Evolutionary conservation across 441 rosid species (phyloP).

Genomic region (Flueggea neowawraea): DNA sequence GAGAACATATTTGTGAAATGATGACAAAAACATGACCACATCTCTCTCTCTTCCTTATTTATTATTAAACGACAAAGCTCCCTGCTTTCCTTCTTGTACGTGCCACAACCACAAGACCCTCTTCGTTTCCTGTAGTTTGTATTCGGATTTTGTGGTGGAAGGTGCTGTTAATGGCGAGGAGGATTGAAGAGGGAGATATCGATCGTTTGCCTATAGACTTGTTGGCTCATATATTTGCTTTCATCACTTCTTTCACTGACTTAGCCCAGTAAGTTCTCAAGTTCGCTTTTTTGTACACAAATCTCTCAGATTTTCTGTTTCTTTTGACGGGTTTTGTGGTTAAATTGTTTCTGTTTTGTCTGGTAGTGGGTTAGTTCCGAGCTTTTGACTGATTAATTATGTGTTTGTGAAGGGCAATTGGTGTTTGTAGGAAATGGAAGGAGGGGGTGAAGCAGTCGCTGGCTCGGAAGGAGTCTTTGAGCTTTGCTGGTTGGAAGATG

Average conservation of each 20-base stretch:
- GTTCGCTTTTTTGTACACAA: not conserved
- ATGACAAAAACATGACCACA: too few relatives aligned
- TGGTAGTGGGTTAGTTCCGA: too few relatives aligned
- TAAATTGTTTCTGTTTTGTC: not conserved
- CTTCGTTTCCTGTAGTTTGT: too few relatives aligned
- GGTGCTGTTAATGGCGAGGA: constrained; percentile 16
- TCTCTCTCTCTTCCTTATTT: too few relatives aligned
- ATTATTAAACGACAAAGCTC: too few relatives aligned
- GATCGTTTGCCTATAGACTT: constrained; percentile 76
- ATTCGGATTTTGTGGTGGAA: not conserved
- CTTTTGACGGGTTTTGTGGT: constrained; percentile 6
- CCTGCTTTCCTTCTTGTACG: too few relatives aligned
- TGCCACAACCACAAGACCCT: too few relatives aligned
- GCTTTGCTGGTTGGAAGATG: constrained; percentile 84
- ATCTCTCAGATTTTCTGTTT: not conserved
- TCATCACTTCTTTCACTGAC: constrained; percentile 72
- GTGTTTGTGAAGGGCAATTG: constrained; percentile 52
- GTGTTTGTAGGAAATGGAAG: constrained; percentile 86
- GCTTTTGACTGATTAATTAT: not conserved
- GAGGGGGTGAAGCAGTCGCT: constrained; percentile 71
- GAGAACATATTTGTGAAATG: too few relatives aligned
- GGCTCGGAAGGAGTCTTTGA: constrained; percentile 57
- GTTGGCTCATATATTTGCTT: constrained; percentile 58
- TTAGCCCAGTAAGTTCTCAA: constrained; percentile 59
- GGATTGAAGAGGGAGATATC: constrained; percentile 58